These are phyloP conservation scores for Pseudogymnoascus sp. DNA, from an alignment of 2,329 filamentous ascomycete species.

Conservation along the genomic window DNA sequence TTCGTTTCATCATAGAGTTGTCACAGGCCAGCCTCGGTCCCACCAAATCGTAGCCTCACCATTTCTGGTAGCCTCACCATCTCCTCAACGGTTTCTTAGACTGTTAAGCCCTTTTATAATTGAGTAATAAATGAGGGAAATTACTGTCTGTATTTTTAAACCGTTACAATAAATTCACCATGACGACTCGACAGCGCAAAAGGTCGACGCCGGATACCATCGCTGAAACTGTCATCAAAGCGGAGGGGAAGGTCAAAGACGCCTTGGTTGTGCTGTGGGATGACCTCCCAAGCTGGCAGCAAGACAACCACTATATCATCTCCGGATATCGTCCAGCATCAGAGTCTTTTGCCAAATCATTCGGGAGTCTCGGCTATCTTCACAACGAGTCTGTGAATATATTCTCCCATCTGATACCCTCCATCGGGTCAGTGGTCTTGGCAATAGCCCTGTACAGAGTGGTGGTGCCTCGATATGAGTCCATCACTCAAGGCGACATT, in stretches of 20 bases:
- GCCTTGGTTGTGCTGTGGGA: constrained; percentile 40
- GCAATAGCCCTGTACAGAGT: constrained; percentile 45
- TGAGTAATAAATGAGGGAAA: neutral
- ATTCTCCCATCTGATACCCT: constrained; percentile 53
- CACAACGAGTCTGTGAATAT: constrained; percentile 63
- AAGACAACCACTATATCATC: constrained; percentile 62
- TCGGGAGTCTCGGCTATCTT: constrained; percentile 50
- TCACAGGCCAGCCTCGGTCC: constrained; percentile 7
- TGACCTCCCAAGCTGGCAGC: constrained; percentile 44
- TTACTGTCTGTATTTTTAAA: neutral
- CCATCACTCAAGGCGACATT: constrained; percentile 56
- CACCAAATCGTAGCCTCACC: constrained; percentile 2
- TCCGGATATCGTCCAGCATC: constrained; percentile 58
- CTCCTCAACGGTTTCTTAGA: neutral
- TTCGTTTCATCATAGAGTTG: neutral
- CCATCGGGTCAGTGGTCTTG: constrained; percentile 55
- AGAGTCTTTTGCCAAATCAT: constrained; percentile 50
- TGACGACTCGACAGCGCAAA: constrained; percentile 23
- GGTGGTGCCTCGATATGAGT: constrained; percentile 57
- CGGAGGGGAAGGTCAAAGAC: constrained; percentile 30
- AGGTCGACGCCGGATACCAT: constrained; percentile 19
- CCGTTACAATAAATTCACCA: constrained; percentile 1
- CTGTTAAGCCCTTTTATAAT: neutral
- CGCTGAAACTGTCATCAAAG: constrained; percentile 16
- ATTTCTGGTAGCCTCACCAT: neutral